Base-by-base conservation (phyloP, 768 basidiomycete species). In the Trichaptum fuscoviolaceum region DNA sequence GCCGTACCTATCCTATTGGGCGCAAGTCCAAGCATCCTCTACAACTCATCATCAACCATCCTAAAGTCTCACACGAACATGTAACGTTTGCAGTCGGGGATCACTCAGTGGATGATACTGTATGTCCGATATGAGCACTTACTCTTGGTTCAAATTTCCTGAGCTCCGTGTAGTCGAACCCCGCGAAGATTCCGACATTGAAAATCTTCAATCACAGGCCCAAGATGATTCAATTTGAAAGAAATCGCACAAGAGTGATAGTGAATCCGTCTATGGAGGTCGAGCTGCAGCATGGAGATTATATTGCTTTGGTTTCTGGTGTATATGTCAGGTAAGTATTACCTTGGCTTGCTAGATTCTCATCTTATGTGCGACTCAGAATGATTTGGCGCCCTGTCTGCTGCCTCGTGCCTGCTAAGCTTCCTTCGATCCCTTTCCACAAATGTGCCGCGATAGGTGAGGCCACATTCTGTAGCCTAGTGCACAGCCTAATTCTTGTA, bases 41-140 rank as follows among this genome's bases (percentile, higher is more conserved):
- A 7, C 66, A 67, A 6, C 76, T 93, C 1, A 30, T 80, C 4
- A 76, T 92, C 60, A 83, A 82, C 67, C 82, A 80, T 76, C 87
- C 86, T 71, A 88, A 85, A 72, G 80, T 93, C 60, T 92, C 91
- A 0, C 80, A 82, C 30, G 77, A 84, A 24, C 87, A 90, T 68
- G 86, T 84, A 62, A 75, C 80, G 62, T 83, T 93, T 65, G 75
- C 77, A 6, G 86, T 92, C 3, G 87, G 81, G 1, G 68, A 76
- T 3, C 88, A 81, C 64, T 75, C 83, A 0, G 69, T 72, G 17
- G 84, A 86, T 52, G 82, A 90, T 66, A 80, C 81, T 67, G 91
- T 91, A 71, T 67, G 88, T 79, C 24, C n/a, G n/a, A n/a, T n/a
- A n/a, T 63, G 17, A 15, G 15, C 5, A 59, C 59, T 57, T 52